These are phyloP conservation scores for Acacia acuminata DNA, from an alignment of 306 rosid genomes.

Conservation along the genomic window DNA sequence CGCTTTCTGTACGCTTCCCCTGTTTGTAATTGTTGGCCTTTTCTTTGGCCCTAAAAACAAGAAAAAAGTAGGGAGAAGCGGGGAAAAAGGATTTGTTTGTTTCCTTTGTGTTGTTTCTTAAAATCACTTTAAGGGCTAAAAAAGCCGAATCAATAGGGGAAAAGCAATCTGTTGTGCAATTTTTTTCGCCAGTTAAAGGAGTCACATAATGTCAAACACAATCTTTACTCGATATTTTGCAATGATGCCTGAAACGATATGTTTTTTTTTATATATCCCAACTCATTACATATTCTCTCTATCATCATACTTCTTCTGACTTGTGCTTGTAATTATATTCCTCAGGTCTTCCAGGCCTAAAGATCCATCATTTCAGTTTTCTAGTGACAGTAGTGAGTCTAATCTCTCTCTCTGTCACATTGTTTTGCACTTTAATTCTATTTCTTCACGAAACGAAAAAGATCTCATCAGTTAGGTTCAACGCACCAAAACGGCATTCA, in stretches of 20 bases:
- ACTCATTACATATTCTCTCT: conserved; percentile 14
- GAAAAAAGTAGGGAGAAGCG: neutral
- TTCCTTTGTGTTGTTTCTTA: conserved; percentile 42
- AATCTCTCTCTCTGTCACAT: conserved; percentile 5
- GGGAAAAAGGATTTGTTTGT: conserved; percentile 27
- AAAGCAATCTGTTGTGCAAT: conserved; percentile 23
- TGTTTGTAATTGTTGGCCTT: conserved; percentile 26
- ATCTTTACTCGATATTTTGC: conserved; percentile 35
- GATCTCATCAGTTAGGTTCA: conserved; percentile 35
- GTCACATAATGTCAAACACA: conserved; percentile 42
- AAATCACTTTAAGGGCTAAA: conserved; percentile 32
- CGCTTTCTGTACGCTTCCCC: conserved; percentile 42
- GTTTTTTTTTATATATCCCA: conserved; percentile 23
- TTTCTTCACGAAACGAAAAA: conserved; percentile 38
- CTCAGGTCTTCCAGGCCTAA: conserved; percentile 5
- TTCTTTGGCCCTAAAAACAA: conserved; percentile 34
- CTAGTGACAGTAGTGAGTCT: conserved; percentile 18
- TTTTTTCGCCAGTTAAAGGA: conserved; percentile 28
- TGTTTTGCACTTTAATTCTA: conserved; percentile 21
- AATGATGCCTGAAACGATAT: conserved; percentile 33
- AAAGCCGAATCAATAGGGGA: conserved; percentile 32
- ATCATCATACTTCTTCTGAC: conserved; percentile 13
- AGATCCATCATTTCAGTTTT: conserved; percentile 44
- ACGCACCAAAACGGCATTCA: conserved; percentile 29
- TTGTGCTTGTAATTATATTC: conserved; percentile 37